phyloP scores from a whole-genome alignment of 1,284 basidiomycete genomes.

The Apiotrichum montevideense region DNA sequence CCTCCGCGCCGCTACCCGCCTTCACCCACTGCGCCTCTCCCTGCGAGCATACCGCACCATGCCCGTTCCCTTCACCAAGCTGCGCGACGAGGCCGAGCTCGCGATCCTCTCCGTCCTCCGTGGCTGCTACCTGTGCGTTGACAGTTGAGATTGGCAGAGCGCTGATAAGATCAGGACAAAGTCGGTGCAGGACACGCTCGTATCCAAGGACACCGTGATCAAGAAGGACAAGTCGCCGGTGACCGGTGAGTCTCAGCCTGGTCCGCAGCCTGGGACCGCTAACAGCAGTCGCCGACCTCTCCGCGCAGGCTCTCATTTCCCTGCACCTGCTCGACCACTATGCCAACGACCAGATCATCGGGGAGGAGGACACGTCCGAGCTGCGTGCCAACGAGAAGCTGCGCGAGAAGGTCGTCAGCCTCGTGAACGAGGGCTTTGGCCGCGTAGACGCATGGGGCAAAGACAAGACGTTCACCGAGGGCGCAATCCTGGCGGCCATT shows the following conservation, averaged over 20 bases:
- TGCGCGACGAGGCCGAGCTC: conserved; percentile 50
- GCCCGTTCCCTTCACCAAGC: conserved; percentile 36
- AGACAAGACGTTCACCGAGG: conserved; percentile 33
- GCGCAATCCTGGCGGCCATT: conserved; percentile 68
- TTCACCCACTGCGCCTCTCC: not conserved
- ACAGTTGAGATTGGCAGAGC: conserved; percentile 33
- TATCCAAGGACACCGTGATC: conserved; percentile 77
- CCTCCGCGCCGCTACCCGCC: not conserved
- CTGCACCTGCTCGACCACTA: conserved; percentile 69
- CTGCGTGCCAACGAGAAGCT: conserved; percentile 57
- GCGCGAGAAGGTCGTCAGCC: conserved; percentile 64
- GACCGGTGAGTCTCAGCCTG: conserved; percentile 71
- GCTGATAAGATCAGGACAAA: conserved; percentile 55
- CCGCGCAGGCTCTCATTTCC: conserved; percentile 83
- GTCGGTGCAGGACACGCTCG: conserved; percentile 80
- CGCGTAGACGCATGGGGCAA: conserved; percentile 39
- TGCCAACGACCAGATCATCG: conserved; percentile 81
- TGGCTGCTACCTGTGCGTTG: conserved; percentile 58
- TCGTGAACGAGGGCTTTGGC: conserved; percentile 74
- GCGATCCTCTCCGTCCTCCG: conserved; percentile 85
- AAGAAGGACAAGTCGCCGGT: conserved; percentile 96
- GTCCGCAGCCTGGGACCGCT: conserved; percentile 58
- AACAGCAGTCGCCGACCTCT: conserved; percentile 72
- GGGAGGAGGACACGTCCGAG: conserved; percentile 88
- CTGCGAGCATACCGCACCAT: conserved; percentile 5